Evolutionary conservation across 1,139 yeast genomes (phyloP).

Genomic region (Taphrina populina): DNA sequence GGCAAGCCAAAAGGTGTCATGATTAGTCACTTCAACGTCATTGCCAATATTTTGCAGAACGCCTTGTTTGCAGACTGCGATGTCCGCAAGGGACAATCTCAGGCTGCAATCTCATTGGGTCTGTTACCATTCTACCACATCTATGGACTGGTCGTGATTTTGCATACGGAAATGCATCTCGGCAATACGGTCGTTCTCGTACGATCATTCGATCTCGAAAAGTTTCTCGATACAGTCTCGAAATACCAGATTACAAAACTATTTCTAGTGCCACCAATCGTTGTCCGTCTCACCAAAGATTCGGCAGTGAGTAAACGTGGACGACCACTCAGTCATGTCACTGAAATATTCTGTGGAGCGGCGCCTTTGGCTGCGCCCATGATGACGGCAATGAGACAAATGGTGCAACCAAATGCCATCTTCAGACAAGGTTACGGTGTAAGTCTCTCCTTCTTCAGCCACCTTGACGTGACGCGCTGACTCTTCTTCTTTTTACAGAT

Average conservation of each 20-base stretch:
- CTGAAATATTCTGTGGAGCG: slow-evolving; percentile 45
- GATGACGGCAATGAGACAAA: slow-evolving; percentile 23
- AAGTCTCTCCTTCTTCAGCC: not conserved
- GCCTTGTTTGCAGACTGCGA: slow-evolving; percentile 21
- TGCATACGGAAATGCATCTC: slow-evolving; percentile 24
- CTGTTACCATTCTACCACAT: slow-evolving; percentile 34
- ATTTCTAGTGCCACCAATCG: slow-evolving; percentile 47
- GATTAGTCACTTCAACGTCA: slow-evolving; percentile 50
- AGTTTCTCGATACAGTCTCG: slow-evolving; percentile 41
- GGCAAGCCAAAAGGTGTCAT: slow-evolving; percentile 61
- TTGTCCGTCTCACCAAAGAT: slow-evolving; percentile 47
- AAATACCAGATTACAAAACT: slow-evolving; percentile 43
- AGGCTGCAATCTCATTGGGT: slow-evolving; percentile 27
- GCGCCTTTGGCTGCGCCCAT: slow-evolving; percentile 45
- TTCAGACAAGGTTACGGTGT: slow-evolving; percentile 56
- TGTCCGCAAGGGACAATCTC: slow-evolving; percentile 4
- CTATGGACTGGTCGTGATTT: slow-evolving; percentile 34
- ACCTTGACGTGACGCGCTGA: not conserved
- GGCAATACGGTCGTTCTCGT: slow-evolving; percentile 30
- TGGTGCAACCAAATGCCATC: slow-evolving; percentile 12
- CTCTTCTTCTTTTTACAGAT: slow-evolving; percentile 45
- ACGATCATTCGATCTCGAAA: slow-evolving; percentile 31
- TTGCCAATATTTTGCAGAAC: slow-evolving; percentile 40
- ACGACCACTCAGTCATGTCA: slow-evolving; percentile 39
- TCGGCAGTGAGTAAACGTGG: slow-evolving; percentile 46